Evolutionary conservation across 176 grass and related monocot genomes (phyloP).

Genomic region (Hordeum marinum): DNA sequence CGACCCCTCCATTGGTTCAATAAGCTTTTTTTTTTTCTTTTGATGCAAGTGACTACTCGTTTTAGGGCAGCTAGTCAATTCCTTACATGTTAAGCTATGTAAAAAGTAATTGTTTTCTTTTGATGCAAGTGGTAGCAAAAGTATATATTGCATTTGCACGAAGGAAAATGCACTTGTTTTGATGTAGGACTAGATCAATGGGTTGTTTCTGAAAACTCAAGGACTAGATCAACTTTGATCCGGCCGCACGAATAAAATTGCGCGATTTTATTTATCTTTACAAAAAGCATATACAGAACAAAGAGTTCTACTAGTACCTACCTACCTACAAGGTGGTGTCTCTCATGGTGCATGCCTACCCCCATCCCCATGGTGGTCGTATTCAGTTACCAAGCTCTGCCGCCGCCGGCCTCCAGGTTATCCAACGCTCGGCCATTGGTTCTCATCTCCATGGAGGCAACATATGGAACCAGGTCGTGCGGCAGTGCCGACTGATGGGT

Average conservation of each 20-base stretch:
- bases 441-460: constrained; percentile 15
- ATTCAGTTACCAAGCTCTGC: background rate
- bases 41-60: too few species aligned
- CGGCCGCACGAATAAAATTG: background rate
- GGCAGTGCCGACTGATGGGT: background rate
- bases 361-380: background rate
- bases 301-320: background rate
- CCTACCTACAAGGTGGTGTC: background rate
- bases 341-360: too few species aligned
- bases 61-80: too few species aligned
- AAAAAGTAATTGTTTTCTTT: too few species aligned
- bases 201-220: too few species aligned
- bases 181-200: too few species aligned
- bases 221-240: background rate
- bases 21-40: too few species aligned
- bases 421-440: constrained; percentile 1
- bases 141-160: too few species aligned
- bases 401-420: constrained; percentile 23
- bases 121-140: too few species aligned
- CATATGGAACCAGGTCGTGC: background rate
- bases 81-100: too few species aligned
- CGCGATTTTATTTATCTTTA: background rate
- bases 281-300: background rate
- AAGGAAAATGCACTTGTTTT: too few species aligned
- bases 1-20: too few species aligned